phyloP scores from a whole-genome alignment of 805 yeast species.

The Ogataea glucozyma region DNA sequence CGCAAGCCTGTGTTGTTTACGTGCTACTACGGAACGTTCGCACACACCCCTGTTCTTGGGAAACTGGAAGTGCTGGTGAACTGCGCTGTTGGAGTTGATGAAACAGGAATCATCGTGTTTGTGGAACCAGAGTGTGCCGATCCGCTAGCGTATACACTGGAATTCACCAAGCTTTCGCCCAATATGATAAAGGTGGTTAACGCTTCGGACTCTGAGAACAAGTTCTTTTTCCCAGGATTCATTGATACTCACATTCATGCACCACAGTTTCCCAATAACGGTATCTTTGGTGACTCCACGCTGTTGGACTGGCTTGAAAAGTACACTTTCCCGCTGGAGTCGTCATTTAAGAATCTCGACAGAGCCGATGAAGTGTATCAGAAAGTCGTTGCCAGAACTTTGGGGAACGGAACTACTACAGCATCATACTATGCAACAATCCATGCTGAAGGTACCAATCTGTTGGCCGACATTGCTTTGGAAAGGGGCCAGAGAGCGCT shows the following conservation, averaged over 20 bases:
- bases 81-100: conserved; percentile 65
- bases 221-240: conserved; percentile 81
- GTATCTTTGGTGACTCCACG: conserved; percentile 83
- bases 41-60: conserved; percentile 68
- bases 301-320: conserved; percentile 84
- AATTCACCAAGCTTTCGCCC: conserved; percentile 12
- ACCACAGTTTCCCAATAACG: conserved; percentile 78
- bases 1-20: conserved; percentile 30
- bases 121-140: conserved; percentile 20
- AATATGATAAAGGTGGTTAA: conserved; percentile 38
- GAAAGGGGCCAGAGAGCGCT: conserved; percentile 80
- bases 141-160: conserved; percentile 15
- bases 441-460: conserved; percentile 71
- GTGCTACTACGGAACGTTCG: conserved; percentile 66
- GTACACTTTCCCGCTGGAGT: conserved; percentile 89
- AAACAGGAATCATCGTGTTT: conserved; percentile 53
- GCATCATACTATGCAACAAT: conserved; percentile 91
- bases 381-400: conserved; percentile 66
- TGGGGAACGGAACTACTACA: conserved; percentile 83
- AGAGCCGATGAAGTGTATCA: conserved; percentile 65
- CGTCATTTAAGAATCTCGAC: conserved; percentile 54
- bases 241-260: conserved; percentile 85
- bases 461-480: conserved; percentile 72
- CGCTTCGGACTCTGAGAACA: conserved; percentile 37
- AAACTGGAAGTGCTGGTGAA: conserved; percentile 53